A percentile compares a stretch with the other conserved stretches of the same genome.
These are phyloP conservation scores for Sarocladium brachiariae DNA, from an alignment of 2,329 filamentous ascomycete genomes.

Conservation along the genomic window DNA sequence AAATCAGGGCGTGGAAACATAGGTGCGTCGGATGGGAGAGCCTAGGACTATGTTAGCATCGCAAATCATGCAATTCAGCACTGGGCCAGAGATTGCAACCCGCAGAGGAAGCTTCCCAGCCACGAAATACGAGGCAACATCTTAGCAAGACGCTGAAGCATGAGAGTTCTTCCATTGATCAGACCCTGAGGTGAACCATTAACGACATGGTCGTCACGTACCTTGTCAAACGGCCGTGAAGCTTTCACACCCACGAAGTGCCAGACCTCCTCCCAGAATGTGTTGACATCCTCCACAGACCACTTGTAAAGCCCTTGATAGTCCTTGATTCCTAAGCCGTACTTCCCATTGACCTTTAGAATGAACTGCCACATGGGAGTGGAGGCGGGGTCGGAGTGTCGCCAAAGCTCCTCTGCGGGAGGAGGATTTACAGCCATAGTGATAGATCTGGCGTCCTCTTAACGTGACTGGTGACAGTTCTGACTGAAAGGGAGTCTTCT, in stretches of 20 bases:
- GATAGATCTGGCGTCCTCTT: not conserved
- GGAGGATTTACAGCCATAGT: slow-evolving; percentile 9
- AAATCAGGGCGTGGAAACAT: slow-evolving; percentile 88
- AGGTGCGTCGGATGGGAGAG: slow-evolving; percentile 56
- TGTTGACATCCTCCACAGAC: slow-evolving; percentile 69
- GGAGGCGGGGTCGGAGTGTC: slow-evolving; percentile 56
- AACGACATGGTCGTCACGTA: too few species aligned
- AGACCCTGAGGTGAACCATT: too few species aligned
- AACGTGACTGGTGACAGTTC: not conserved
- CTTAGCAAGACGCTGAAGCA: too few species aligned
- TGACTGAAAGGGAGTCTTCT: too few species aligned
- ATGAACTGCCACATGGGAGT: slow-evolving; percentile 71
- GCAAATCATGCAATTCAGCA: not conserved
- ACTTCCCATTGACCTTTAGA: slow-evolving; percentile 59
- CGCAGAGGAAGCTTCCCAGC: too few species aligned
- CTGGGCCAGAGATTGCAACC: not conserved
- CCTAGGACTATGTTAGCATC: slow-evolving; percentile 36
- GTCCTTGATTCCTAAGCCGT: slow-evolving; percentile 52
- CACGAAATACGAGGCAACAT: too few species aligned
- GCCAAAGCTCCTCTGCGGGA: slow-evolving; percentile 55
- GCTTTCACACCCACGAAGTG: slow-evolving; percentile 70
- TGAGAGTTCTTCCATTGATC: too few species aligned
- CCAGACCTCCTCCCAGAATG: slow-evolving; percentile 86
- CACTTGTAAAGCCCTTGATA: slow-evolving; percentile 78
- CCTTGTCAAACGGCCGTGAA: slow-evolving; percentile 54